Conservation (phyloP, 345 rosid genomes). For the Hypericum perforatum region DNA sequence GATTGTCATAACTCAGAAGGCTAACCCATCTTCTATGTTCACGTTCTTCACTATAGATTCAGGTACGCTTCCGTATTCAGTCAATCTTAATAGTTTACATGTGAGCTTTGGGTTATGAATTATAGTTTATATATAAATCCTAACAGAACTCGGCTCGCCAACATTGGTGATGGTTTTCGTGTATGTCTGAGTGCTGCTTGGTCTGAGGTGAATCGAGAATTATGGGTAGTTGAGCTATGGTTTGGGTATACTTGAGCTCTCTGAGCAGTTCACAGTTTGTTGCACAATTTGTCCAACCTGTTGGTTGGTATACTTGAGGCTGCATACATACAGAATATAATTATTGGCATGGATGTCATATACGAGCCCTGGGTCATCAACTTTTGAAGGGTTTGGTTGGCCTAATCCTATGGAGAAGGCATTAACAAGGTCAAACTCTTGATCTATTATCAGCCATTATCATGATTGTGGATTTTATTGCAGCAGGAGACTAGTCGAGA, state of each 20-base stretch:
- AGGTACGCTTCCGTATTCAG: too few species aligned
- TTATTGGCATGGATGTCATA: slow-evolving; percentile 4
- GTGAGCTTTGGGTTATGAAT: too few species aligned
- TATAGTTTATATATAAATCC: too few species aligned
- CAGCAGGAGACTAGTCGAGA: background rate
- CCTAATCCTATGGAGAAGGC: background rate
- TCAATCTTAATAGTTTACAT: too few species aligned
- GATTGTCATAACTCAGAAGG: too few species aligned
- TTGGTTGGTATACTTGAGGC: slow-evolving; percentile 28
- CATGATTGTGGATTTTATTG: too few species aligned
- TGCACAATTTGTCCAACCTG: slow-evolving; percentile 12
- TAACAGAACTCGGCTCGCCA: slow-evolving; percentile 5
- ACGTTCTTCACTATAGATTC: too few species aligned
- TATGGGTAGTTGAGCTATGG: slow-evolving; percentile 34
- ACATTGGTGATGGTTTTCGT: slow-evolving; percentile 20
- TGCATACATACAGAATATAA: slow-evolving; percentile 29
- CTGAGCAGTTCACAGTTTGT: slow-evolving; percentile 17
- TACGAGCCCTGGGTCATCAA: background rate
- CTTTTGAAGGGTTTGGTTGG: background rate
- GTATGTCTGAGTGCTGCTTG: slow-evolving; percentile 15
- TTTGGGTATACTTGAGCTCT: slow-evolving; percentile 11
- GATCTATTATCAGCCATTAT: background rate
- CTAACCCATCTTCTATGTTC: too few species aligned
- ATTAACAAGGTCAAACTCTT: background rate
- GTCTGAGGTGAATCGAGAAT: slow-evolving; percentile 12